Evolutionary conservation across 1,284 basidiomycete species (phyloP).

Genomic region (Athelia psychrophila): DNA sequence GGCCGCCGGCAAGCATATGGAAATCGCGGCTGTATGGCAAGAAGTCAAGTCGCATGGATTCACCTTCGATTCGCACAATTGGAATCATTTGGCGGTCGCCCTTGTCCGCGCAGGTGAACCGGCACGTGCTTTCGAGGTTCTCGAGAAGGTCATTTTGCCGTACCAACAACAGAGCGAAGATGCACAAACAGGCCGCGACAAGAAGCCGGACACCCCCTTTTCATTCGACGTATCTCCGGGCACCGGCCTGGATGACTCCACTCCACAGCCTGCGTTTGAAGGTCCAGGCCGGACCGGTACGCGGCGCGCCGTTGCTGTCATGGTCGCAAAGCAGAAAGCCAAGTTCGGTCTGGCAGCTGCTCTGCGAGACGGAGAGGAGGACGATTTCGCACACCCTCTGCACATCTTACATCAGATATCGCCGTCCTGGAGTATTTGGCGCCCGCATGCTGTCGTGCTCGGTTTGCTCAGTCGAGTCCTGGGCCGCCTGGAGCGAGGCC

Average conservation of each 20-base stretch:
- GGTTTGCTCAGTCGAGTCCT: slow-evolving; percentile 43
- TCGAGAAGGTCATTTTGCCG: slow-evolving; percentile 78
- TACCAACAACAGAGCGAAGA: slow-evolving; percentile 39
- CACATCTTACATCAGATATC: slow-evolving; percentile 60
- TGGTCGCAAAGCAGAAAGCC: slow-evolving; percentile 12
- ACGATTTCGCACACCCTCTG: slow-evolving; percentile 50
- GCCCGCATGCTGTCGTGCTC: slow-evolving; percentile 52
- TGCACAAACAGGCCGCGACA: slow-evolving; percentile 29
- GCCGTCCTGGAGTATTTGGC: slow-evolving; percentile 64
- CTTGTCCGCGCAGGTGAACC: slow-evolving; percentile 79
- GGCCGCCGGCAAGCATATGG: slow-evolving; percentile 54
- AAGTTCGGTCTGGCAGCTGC: slow-evolving; percentile 3
- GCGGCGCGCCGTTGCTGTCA: slow-evolving; percentile 21
- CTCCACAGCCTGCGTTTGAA: slow-evolving; percentile 22
- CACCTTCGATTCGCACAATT: slow-evolving; percentile 88
- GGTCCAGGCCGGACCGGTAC: slow-evolving; percentile 25
- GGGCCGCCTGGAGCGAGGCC: slow-evolving; percentile 47
- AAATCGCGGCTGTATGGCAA: slow-evolving; percentile 72
- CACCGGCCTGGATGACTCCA: slow-evolving; percentile 11
- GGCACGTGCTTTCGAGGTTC: slow-evolving; percentile 79
- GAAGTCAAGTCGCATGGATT: slow-evolving; percentile 68
- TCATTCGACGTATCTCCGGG: slow-evolving; percentile 31
- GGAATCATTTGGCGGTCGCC: slow-evolving; percentile 83
- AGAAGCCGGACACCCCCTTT: slow-evolving; percentile 42
- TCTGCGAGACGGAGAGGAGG: slow-evolving; percentile 1